Evolutionary conservation across 2,329 filamentous ascomycete species (phyloP).

Genomic region (Colletotrichum tamarilloi): DNA sequence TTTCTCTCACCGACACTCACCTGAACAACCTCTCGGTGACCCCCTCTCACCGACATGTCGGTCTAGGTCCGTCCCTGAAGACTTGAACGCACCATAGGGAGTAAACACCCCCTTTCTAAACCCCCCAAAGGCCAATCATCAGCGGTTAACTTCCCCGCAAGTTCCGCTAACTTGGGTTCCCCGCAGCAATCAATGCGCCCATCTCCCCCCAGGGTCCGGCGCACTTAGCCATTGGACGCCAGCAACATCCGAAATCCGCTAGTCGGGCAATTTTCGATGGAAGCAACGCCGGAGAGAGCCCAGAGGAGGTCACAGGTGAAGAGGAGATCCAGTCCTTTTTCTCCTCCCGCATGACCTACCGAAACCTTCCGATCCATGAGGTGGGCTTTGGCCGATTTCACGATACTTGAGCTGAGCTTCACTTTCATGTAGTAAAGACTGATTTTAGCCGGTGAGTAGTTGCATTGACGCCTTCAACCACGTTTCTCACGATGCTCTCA

Average conservation of each 20-base stretch:
- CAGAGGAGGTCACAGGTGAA: not conserved
- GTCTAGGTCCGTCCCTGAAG: not conserved
- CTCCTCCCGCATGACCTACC: conserved; percentile 22
- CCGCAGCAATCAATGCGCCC: conserved; percentile 23
- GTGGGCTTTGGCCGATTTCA: not conserved
- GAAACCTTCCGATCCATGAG: conserved; percentile 13
- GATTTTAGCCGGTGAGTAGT: not conserved
- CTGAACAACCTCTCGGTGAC: fast-evolving
- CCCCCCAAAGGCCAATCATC: conserved; percentile 8
- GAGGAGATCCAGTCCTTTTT: conserved; percentile 11
- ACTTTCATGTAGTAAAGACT: not conserved
- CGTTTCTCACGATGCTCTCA: conserved; percentile 8
- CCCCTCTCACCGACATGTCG: not conserved
- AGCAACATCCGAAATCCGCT: not conserved
- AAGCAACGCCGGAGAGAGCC: not conserved
- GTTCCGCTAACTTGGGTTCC: conserved; percentile 23
- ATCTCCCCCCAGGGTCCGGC: not conserved
- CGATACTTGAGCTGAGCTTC: not conserved
- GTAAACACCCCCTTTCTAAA: not conserved
- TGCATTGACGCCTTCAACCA: too few relatives aligned
- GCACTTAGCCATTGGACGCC: not conserved
- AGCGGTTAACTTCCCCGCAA: conserved; percentile 7
- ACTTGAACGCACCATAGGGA: not conserved
- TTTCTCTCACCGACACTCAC: not conserved
- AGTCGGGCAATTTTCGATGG: not conserved